Base-by-base conservation (phyloP, 371 early-diverging fungal species). In the Apophysomyces ossiformis region DNA sequence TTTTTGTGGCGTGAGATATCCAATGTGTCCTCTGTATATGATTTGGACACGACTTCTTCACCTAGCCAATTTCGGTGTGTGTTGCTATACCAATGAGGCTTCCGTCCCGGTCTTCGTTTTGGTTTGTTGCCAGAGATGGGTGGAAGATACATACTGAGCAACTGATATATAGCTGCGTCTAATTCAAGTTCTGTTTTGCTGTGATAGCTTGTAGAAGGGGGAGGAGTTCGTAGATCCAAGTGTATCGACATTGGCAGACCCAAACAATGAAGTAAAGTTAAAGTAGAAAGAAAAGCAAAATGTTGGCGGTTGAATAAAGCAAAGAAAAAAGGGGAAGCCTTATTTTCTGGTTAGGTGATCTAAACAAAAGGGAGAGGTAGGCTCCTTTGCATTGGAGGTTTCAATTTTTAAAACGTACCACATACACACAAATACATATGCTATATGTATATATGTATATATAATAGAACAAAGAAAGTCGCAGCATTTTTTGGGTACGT, bases 401-500 rank as follows among this genome's bases (percentile, higher is more conserved):
- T 21, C 21, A 8, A 21, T 50, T 50, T 50, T 50, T 50, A 18
- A 50, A 26, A 26, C 2, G 4, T 26, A 50, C 54, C 54, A 16
- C 54, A 50, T 9, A n/a, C 21, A 32, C 21, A 21, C 54, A 18
- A 13, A 47, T 15, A 47, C 1, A 47, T 26, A 26, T 26, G 32
- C 0, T 26, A 21, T 21, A 26, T 26, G 32, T 26, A 26, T 26
- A 26, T 26, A 26, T 26, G 32, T 26, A 26, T 26, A 47, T 7
- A 21, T 18, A 16, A 50, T 7, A 16, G 1, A 50, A 50, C 9
- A 21, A 21, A 50, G 21, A n/a, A 21, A n/a, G n/a, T 50, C 16
- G 18, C 18, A 15, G n/a, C 21, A 50, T 50, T 50, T 50, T 50
- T 50, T 50, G 54, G 54, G 54, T 50, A 50, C 54, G 9, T 50